These are phyloP conservation scores for Microcyclospora pomicola DNA, from an alignment of 2,329 filamentous ascomycete species.

Conservation along the genomic window DNA sequence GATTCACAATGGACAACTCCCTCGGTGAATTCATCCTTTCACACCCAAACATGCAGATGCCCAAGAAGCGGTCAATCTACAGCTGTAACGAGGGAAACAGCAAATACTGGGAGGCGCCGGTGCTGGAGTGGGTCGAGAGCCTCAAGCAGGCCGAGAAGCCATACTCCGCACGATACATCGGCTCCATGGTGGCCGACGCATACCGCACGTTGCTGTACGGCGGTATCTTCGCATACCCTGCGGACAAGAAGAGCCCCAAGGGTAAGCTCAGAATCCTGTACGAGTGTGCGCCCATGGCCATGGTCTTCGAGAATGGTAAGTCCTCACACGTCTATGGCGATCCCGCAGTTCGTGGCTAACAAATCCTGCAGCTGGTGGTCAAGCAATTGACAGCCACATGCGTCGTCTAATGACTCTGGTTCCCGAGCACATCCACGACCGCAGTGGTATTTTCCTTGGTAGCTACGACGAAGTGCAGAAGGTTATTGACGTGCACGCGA, in stretches of 20 bases:
- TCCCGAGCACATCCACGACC: conserved; percentile 87
- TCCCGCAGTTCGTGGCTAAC: conserved; percentile 8
- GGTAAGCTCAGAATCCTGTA: conserved; percentile 95
- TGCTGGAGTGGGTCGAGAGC: conserved; percentile 76
- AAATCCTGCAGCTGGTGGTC: conserved; percentile 57
- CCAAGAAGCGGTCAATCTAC: conserved; percentile 73
- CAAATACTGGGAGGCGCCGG: conserved; percentile 83
- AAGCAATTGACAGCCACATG: conserved; percentile 87
- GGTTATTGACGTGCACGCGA: conserved; percentile 71
- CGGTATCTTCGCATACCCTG: conserved; percentile 93
- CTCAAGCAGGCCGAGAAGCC: conserved; percentile 70
- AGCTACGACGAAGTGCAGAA: conserved; percentile 93
- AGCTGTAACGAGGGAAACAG: conserved; percentile 98
- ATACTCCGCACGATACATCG: conserved; percentile 90
- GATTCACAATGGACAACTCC: conserved; percentile 93
- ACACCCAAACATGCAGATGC: conserved; percentile 86
- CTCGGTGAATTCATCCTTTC: conserved; percentile 98
- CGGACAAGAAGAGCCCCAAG: conserved; percentile 96
- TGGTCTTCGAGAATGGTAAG: conserved; percentile 96
- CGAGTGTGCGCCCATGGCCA: conserved; percentile 97
- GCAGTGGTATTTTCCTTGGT: conserved; percentile 89
- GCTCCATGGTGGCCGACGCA: conserved; percentile 95
- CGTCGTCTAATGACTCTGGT: conserved; percentile 75
- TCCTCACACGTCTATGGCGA: conserved; percentile 8
- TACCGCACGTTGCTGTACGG: conserved; percentile 93